Percentiles rank a stretch among this genome's conserved stretches.
These are phyloP conservation scores for Citrullus amarus DNA, from an alignment of 306 rosid species.

Conservation along the genomic window DNA sequence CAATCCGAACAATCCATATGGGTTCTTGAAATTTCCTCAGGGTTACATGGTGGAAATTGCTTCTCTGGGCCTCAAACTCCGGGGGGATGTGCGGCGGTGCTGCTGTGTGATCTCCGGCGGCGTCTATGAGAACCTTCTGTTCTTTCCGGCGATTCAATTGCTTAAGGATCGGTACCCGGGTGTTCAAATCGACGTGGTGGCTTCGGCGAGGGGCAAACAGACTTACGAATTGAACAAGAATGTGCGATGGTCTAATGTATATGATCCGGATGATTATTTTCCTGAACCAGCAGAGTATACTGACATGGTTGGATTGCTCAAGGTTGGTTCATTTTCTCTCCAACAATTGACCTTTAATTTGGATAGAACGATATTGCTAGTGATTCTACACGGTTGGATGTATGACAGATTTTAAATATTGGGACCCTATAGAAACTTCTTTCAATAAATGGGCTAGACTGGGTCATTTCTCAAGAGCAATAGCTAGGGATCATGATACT, in stretches of 20 bases:
- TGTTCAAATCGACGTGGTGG: slow-evolving; percentile 52
- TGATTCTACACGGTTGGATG: background rate
- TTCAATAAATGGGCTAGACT: too few species aligned
- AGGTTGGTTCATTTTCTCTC: slow-evolving; percentile 30
- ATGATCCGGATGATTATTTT: slow-evolving; percentile 54
- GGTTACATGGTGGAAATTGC: slow-evolving; percentile 69
- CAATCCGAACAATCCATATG: slow-evolving; percentile 56
- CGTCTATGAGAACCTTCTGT: slow-evolving; percentile 69
- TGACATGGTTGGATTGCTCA: slow-evolving; percentile 66
- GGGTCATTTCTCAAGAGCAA: too few species aligned
- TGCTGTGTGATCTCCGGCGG: slow-evolving; percentile 78
- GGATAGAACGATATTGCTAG: background rate
- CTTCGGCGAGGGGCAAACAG: slow-evolving; percentile 66
- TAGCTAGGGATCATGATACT: too few species aligned
- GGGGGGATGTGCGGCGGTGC: slow-evolving; percentile 81
- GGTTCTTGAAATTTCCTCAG: slow-evolving; percentile 67
- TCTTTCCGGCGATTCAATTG: slow-evolving; percentile 64
- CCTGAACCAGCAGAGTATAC: slow-evolving; percentile 75
- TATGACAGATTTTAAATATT: background rate
- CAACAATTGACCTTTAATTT: background rate
- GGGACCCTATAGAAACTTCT: background rate
- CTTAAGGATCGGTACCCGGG: slow-evolving; percentile 80
- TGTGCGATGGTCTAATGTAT: slow-evolving; percentile 70
- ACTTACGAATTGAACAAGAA: slow-evolving; percentile 70
- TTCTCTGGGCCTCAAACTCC: slow-evolving; percentile 45